phyloP scores from a whole-genome alignment of 2,329 filamentous ascomycete genomes.

The Pezicula neosporulosa region DNA sequence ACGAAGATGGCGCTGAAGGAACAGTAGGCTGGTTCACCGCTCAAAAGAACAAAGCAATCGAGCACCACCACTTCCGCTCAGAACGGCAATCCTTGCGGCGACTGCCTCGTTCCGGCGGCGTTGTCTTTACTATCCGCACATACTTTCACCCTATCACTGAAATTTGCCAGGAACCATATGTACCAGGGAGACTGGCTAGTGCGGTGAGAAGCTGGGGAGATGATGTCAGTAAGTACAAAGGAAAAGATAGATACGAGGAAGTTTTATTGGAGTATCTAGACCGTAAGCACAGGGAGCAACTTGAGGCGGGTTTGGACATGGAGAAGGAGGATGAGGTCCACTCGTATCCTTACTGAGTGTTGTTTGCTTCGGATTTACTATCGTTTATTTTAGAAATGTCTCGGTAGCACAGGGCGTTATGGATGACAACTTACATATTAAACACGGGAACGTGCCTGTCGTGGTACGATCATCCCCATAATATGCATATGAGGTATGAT shows the following conservation, averaged over 20 bases:
- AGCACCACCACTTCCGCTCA: conserved; percentile 72
- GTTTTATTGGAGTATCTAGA: conserved; percentile 77
- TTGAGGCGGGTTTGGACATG: conserved; percentile 62
- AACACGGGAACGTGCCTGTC: too few relatives aligned
- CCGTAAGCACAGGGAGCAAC: conserved; percentile 67
- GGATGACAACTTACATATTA: too few relatives aligned
- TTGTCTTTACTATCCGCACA: conserved; percentile 63
- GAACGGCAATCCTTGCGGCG: conserved; percentile 62
- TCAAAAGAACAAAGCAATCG: conserved; percentile 68
- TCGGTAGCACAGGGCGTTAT: too few relatives aligned
- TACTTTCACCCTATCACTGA: conserved; percentile 55
- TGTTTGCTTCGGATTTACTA: conserved; percentile 2
- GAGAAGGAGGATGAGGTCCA: conserved; percentile 56
- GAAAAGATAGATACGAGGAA: conserved; percentile 68
- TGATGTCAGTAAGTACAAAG: conserved; percentile 75
- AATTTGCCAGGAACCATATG: conserved; percentile 62
- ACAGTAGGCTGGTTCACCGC: conserved; percentile 70
- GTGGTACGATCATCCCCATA: too few relatives aligned
- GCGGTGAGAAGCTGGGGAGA: conserved; percentile 79
- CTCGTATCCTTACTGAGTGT: conserved; percentile 52
- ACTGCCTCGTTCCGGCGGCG: conserved; percentile 46
- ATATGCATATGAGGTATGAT: too few relatives aligned
- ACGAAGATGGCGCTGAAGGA: conserved; percentile 56
- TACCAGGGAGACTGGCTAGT: conserved; percentile 74
- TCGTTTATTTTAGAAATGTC: too few relatives aligned